Evolutionary conservation across 768 basidiomycete genomes (phyloP).

Genomic region (Suillus hirtellus): DNA sequence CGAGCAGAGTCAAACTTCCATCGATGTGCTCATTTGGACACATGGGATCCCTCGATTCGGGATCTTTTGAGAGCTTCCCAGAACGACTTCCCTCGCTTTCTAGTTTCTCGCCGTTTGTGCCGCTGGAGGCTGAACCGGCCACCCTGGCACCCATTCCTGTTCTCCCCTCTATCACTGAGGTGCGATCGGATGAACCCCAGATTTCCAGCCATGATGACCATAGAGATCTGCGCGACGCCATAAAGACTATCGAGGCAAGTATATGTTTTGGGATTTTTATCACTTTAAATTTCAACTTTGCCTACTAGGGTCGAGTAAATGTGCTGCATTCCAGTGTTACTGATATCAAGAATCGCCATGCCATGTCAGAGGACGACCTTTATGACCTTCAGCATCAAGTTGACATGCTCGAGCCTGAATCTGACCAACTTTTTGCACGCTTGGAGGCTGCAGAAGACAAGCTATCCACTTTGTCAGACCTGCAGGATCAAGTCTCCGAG

Average conservation of each 20-base stretch:
- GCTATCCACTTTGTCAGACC: constrained; percentile 29
- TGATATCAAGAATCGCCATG: constrained; percentile 26
- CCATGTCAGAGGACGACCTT: constrained; percentile 30
- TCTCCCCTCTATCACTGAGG: not conserved
- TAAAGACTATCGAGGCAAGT: constrained; percentile 26
- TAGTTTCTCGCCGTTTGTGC: not conserved
- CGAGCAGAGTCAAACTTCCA: constrained; percentile 4
- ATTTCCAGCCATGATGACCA: not conserved
- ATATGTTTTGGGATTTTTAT: not conserved
- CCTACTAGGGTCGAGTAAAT: constrained; percentile 25
- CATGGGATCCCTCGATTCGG: constrained; percentile 1
- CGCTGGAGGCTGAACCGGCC: not conserved
- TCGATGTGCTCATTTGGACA: constrained; percentile 9
- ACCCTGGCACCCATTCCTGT: not conserved
- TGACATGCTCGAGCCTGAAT: constrained; percentile 39
- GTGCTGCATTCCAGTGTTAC: constrained; percentile 22
- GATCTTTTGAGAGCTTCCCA: constrained; percentile 1
- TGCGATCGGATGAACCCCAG: not conserved
- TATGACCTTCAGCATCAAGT: constrained; percentile 37
- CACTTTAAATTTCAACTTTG: not conserved
- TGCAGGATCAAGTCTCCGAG: constrained; percentile 26
- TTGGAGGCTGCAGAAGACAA: constrained; percentile 31
- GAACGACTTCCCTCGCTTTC: constrained; percentile 5
- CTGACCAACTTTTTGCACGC: constrained; percentile 30
- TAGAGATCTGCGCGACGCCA: constrained; percentile 9